Percentiles rank a stretch among this genome's conserved stretches.
phyloP scores from a whole-genome alignment of 2,329 filamentous ascomycete genomes.

The Aspergillus proliferans region DNA sequence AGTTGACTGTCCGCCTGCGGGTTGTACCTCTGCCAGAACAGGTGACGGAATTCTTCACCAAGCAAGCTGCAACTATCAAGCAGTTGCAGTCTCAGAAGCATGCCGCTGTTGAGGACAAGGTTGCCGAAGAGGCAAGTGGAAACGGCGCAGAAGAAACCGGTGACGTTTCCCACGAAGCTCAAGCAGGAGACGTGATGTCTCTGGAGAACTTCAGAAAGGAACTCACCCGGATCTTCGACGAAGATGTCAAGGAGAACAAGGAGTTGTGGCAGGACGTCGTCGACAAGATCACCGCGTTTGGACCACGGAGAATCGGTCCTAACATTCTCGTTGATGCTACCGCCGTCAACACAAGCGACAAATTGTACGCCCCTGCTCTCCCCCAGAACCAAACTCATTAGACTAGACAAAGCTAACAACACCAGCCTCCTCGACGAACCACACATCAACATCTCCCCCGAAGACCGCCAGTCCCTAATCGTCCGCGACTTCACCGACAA shows the following conservation, averaged over 20 bases:
- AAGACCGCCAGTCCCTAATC: slow-evolving; percentile 22
- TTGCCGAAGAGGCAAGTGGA: slow-evolving; percentile 32
- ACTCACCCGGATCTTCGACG: slow-evolving; percentile 59
- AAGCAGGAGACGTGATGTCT: slow-evolving; percentile 58
- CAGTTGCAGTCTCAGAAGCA: slow-evolving; percentile 67
- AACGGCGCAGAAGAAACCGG: slow-evolving; percentile 38
- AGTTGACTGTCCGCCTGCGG: slow-evolving; percentile 68
- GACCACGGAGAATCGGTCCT: slow-evolving; percentile 74
- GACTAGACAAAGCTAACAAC: slow-evolving; percentile 2
- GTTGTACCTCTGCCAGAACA: slow-evolving; percentile 71
- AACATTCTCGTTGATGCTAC: slow-evolving; percentile 87
- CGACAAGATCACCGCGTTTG: slow-evolving; percentile 82
- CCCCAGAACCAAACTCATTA: background rate
- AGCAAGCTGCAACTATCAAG: slow-evolving; percentile 74
- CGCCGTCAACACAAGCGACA: slow-evolving; percentile 61
- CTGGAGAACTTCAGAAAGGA: slow-evolving; percentile 70
- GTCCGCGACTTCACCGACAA: slow-evolving; percentile 78
- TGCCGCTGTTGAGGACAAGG: slow-evolving; percentile 40
- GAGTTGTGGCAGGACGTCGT: slow-evolving; percentile 73
- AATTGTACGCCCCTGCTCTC: slow-evolving; percentile 52
- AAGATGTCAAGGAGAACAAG: slow-evolving; percentile 62
- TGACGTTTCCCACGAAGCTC: slow-evolving; percentile 49
- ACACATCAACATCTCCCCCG: slow-evolving; percentile 18
- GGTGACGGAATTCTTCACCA: slow-evolving; percentile 79
- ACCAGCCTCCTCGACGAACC: slow-evolving; percentile 33